Evolutionary conservation across 441 rosid genomes (phyloP), one percentile per base, ranked within the genome.

Genomic region (Sinapis alba): DNA sequence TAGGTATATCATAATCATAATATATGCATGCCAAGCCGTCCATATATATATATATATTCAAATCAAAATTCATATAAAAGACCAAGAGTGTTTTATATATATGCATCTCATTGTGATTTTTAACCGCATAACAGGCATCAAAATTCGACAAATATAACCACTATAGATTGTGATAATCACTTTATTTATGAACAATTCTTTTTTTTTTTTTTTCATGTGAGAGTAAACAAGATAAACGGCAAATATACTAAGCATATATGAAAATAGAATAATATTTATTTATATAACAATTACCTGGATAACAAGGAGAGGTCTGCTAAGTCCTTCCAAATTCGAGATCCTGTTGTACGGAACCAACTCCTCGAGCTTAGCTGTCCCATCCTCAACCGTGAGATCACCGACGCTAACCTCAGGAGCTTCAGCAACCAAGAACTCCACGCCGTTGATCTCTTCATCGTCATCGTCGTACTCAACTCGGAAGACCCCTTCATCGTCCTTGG

Each of bases 401-500:
- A 90, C 86, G 20, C 84, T 38, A 26, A 89, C 76, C 65, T 79
- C 91, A 11, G 80, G 86, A 3, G 91, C 93, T 5, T n/a, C 72
- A 2, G 95, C 92, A 70, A 86, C 89, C 7, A 75, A 16, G 63
- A 92, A 88, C 79, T 89, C 97, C 7, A 89, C 98, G 20, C 97
- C 99, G 3, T 84, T 86, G 86, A 86, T 58, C 11, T 87, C 87
- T 58, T 81, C 92, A 10, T 90, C 94, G 4, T 83, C 89, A 38
- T 86, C 95, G 15, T 92, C 98, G 15, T 83, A 92, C 67, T 87
- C 99, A 62, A 90, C 91, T 51, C 84, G 79, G 56, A 88, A 87
- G 53, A 90, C 94, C 15, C 97, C 96, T 28, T 89, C 93, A 13
- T 89, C 93, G 58, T 94, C 98, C 72, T 85, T 90, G 51, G 88